Evolutionary conservation across 495 filamentous ascomycete genomes (phyloP), one percentile per base, ranked within the genome.

Genomic region (Neurospora sp.): DNA sequence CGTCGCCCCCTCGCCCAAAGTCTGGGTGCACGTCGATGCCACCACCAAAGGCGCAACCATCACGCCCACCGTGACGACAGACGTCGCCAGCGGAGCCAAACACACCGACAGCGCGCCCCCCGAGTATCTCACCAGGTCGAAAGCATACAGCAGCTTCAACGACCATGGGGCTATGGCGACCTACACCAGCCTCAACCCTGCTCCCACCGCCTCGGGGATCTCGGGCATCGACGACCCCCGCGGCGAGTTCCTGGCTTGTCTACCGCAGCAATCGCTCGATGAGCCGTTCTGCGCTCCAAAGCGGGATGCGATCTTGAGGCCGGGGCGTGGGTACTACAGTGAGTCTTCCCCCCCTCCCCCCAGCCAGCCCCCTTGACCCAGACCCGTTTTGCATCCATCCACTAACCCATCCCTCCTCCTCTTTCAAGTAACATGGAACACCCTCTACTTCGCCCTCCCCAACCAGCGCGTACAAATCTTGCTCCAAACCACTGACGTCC

Each of bases 261-360:
- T 61, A 10, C 35, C 69, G 27, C 70, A 77, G 70, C 72, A 75
- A 18, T 72, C 71, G 72, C 42, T 40, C 39, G 69, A 74, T 27
- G 74, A 71, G 68, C 80, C 79, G 1, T 80, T 82, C 47, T 82
- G 80, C 61, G 70, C 71, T 3, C 80, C 80, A 5, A 71, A 72
- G 70, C 8, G 45, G 6, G 80, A 78, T 10, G 74, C 71, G 40
- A 45, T 74, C 6, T 61, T 82, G 9, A 40, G 73, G 22, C 70
- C 71, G 0, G 79, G 78, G 0, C 38, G 69, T 31, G 76, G 78
- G 1, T 82, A 82, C 68, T 82, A 82, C 65, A 74, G 79, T 80
- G 44, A 69, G 71, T 69, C 2, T 20, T 42, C 39, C 37, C 45
- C 69, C 27, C 27, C 27, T 39, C 40, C 45, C 59, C 7, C 71